Evolutionary conservation across 2,329 filamentous ascomycete genomes (phyloP).

Genomic region (Pseudohalonectria lignicola): DNA sequence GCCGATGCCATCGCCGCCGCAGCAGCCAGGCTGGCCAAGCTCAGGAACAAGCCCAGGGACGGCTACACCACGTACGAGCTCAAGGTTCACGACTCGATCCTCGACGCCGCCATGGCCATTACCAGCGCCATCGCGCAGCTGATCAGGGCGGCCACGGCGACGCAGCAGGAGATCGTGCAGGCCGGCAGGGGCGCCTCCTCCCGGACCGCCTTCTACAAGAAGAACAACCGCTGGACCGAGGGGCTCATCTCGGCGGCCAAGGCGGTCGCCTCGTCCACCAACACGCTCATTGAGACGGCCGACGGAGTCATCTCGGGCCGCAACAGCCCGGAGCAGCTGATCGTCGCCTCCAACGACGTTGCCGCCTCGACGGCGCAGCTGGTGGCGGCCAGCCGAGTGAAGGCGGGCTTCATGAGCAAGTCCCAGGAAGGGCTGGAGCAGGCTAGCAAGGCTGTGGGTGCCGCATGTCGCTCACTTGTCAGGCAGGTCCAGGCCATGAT

Average conservation of each 20-base stretch:
- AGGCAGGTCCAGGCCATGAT: conserved; percentile 93
- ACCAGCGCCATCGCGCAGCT: conserved; percentile 88
- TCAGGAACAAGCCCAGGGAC: conserved; percentile 94
- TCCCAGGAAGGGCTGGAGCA: conserved; percentile 85
- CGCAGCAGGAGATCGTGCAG: conserved; percentile 93
- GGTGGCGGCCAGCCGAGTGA: conserved; percentile 88
- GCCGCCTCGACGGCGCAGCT: conserved; percentile 93
- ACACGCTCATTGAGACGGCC: conserved; percentile 93
- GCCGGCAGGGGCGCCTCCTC: conserved; percentile 82
- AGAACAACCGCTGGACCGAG: conserved; percentile 99
- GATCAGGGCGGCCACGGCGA: conserved; percentile 87
- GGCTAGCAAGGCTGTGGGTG: conserved; percentile 85
- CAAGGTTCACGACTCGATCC: conserved; percentile 88
- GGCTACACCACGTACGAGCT: conserved; percentile 94
- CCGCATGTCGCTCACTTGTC: conserved; percentile 77
- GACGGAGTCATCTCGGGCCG: conserved; percentile 88
- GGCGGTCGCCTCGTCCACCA: conserved; percentile 86
- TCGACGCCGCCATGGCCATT: conserved; percentile 85
- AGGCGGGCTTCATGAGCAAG: conserved; percentile 97
- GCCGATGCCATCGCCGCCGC: conserved; percentile 93
- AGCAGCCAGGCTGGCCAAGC: conserved; percentile 75
- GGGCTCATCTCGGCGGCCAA: conserved; percentile 95
- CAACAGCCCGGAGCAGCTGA: conserved; percentile 92
- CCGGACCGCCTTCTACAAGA: conserved; percentile 95
- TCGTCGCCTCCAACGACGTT: conserved; percentile 95